These are phyloP conservation scores for Malus domestica DNA, from an alignment of 306 rosid genomes.

Conservation along the genomic window ASM211411v1 NC_041800.1:32709733-32710232, in stretches of 20 bases:
- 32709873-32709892: neutral
- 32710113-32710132: neutral
- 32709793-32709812: conserved; percentile 97
- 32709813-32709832: conserved; percentile 84
- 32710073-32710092: neutral
- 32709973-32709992: conserved; percentile 89
- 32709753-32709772: conserved; percentile 93
- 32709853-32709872: neutral
- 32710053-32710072: conserved; percentile 95
- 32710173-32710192: neutral
- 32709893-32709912: neutral
- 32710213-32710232: neutral
- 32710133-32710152: neutral
- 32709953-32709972: conserved; percentile 5
- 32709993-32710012: conserved; percentile 84
- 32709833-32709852: neutral
- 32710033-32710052: conserved; percentile 85
- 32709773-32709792: conserved; percentile 98
- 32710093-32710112: neutral
- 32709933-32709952: conserved; percentile 9
- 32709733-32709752: conserved; percentile 51
- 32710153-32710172: neutral
- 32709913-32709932: neutral
- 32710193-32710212: neutral
- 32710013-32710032: conserved; percentile 99